A percentile compares a stretch with the other conserved stretches of the same genome.
These are phyloP conservation scores for Globisporangium abappressorium DNA, from an alignment of 352 stramenopile species.

Conservation along the genomic window DNA sequence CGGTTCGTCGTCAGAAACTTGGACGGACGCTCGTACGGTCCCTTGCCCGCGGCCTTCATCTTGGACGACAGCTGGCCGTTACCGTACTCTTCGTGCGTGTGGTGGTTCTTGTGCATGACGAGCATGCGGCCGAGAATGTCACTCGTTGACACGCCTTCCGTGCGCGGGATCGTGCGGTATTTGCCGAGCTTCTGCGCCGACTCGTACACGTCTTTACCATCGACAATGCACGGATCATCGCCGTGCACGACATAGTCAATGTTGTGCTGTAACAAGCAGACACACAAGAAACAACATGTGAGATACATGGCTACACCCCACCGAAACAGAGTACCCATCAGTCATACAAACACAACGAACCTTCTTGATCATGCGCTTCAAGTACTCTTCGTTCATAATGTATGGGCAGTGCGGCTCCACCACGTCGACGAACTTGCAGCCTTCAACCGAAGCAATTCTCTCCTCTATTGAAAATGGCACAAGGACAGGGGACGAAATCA, in stretches of 20 bases:
- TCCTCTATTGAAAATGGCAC: slow-evolving; percentile 64
- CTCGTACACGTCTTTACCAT: slow-evolving; percentile 98
- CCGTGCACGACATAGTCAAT: slow-evolving; percentile 99
- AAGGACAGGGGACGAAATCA: neutral
- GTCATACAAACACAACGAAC: neutral
- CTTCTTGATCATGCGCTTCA: slow-evolving; percentile 97
- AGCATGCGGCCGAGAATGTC: slow-evolving; percentile 99
- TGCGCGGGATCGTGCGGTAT: slow-evolving; percentile 95
- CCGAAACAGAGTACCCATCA: neutral
- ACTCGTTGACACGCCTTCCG: slow-evolving; percentile 96
- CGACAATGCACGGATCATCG: slow-evolving; percentile 98
- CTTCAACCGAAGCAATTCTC: slow-evolving; percentile 92
- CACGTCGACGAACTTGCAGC: slow-evolving; percentile 99
- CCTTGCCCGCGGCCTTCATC: slow-evolving; percentile 46
- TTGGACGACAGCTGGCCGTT: slow-evolving; percentile 79
- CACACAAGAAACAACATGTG: neutral
- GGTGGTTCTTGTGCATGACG: slow-evolving; percentile 93
- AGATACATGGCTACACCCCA: slow-evolving; percentile 11
- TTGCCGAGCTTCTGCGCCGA: slow-evolving; percentile 94
- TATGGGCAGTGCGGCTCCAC: slow-evolving; percentile 97
- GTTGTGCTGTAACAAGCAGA: slow-evolving; percentile 52
- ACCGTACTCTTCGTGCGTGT: slow-evolving; percentile 79
- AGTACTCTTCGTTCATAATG: slow-evolving; percentile 98
- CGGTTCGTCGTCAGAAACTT: slow-evolving; percentile 96
- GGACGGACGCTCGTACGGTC: slow-evolving; percentile 66